Base-by-base conservation (phyloP, 345 rosid species). In the Euclidium syriacum region DNA sequence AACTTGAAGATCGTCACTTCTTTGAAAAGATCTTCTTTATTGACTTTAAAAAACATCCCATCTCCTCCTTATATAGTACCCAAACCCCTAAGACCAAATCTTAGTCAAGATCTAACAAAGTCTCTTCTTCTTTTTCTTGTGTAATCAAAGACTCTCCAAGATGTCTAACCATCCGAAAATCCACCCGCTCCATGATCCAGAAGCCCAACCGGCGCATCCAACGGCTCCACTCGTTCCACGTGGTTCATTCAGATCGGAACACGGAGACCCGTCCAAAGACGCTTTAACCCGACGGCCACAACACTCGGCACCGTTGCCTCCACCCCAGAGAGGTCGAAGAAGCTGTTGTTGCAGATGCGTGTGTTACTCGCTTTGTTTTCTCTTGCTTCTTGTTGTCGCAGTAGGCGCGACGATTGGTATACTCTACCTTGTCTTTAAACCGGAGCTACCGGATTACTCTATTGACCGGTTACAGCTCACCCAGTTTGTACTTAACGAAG, bases 381-480 rank as follows among this genome's bases (percentile, higher is more conserved):
- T 88, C 47, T 44, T 86, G 15, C 69, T 86, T 39, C 68, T 80
- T 3, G 46, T 88, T 6, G 52, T 88, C n/a, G 35, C 54, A 24
- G 2, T 84, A 2, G 98, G 70, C 11, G 64, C 71, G 4, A 14
- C 58, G 1, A 75, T 51, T 22, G 98, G 95, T 26, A 73, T 83
- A 35, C 75, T 91, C 6, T 88, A 40, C 78, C 78, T 88, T 3
- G 91, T 68, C 10, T 86, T 86, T 84, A 80, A 62, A 34, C 98
- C 98, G 0, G 86, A 88, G 74, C 59, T 91, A 15, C 95, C 96
- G 1, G 77, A 84, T 15, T 86, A 60, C 69, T 78, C 90, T 6
- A 68, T 91, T 42, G 84, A 88, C 70, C 63, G 56, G 30, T 46
- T 91, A 48, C 63, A 74, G 22, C 70, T 88, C 17, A 80, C 90